Percentiles rank a stretch among this genome's conserved stretches.
phyloP scores from a whole-genome alignment of 2,329 filamentous ascomycete species.

The Colletotrichum agaves region DNA sequence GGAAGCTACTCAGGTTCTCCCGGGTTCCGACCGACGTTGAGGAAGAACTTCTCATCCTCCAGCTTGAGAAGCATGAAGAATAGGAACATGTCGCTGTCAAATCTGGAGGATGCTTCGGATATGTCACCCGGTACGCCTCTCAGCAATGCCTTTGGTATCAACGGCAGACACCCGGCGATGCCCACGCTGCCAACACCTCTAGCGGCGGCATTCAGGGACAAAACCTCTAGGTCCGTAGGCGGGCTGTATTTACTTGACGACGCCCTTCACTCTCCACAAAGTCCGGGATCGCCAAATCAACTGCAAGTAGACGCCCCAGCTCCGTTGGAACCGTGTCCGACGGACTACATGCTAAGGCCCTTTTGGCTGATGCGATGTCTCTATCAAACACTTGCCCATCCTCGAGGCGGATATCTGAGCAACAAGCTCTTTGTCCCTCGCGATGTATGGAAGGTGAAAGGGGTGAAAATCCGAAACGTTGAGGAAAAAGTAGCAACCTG shows the following conservation, averaged over 20 bases:
- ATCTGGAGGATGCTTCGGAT: conserved; percentile 71
- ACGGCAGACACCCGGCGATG: conserved; percentile 61
- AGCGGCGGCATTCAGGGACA: conserved; percentile 69
- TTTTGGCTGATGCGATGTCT: conserved; percentile 98
- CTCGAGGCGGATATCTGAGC: conserved; percentile 90
- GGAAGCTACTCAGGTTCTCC: conserved; percentile 64
- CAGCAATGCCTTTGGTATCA: conserved; percentile 71
- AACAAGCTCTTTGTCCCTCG: conserved; percentile 91
- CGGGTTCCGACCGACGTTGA: conserved; percentile 59
- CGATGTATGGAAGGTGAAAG: conserved; percentile 93
- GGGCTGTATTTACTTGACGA: conserved; percentile 87
- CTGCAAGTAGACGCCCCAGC: conserved; percentile 74
- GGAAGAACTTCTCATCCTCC: conserved; percentile 77
- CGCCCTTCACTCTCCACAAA: conserved; percentile 76
- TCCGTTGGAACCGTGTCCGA: conserved; percentile 90
- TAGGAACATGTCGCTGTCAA: conserved; percentile 76
- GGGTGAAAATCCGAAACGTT: conserved; percentile 88
- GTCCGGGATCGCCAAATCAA: conserved; percentile 73
- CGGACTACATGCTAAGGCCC: conserved; percentile 87
- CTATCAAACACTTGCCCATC: conserved; percentile 91
- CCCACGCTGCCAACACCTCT: conserved; percentile 76
- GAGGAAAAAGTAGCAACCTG: conserved; percentile 96
- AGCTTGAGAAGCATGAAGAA: conserved; percentile 78
- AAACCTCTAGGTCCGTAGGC: conserved; percentile 67
- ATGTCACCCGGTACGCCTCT: conserved; percentile 79